phyloP scores from a whole-genome alignment of 306 rosid genomes.

The Cicer cuneatum region DNA sequence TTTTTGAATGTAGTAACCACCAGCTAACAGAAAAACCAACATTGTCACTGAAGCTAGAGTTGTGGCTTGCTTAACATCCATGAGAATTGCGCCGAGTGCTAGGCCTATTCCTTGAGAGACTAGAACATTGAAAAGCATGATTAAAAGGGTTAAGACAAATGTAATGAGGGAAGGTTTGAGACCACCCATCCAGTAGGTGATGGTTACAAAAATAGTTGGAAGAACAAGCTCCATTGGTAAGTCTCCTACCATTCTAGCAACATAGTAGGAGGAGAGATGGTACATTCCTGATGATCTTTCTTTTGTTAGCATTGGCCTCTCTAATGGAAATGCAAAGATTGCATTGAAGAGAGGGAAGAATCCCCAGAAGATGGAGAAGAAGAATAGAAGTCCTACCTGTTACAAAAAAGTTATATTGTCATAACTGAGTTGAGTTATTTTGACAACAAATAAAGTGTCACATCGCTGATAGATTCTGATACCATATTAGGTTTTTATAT shows the following conservation, averaged over 20 bases:
- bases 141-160: constrained; percentile 67
- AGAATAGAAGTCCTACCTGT: constrained; percentile 91
- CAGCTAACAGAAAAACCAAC: constrained; percentile 80
- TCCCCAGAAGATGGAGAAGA: constrained; percentile 95
- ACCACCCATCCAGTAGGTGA: constrained; percentile 91
- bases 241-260: constrained; percentile 78
- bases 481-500: too few relatives aligned
- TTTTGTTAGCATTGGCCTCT: constrained; percentile 77
- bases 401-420: constrained; percentile 5
- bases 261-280: constrained; percentile 82
- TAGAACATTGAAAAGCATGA: constrained; percentile 75
- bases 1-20: constrained; percentile 86
- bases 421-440: not conserved
- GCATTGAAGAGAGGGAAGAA: constrained; percentile 88
- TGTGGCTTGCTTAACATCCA: constrained; percentile 88
- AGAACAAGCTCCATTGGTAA: constrained; percentile 92
- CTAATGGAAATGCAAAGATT: constrained; percentile 79
- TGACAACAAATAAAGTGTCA: too few relatives aligned
- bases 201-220: constrained; percentile 72
- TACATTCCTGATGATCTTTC: constrained; percentile 93
- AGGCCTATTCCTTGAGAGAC: constrained; percentile 91
- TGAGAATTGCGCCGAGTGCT: constrained; percentile 86
- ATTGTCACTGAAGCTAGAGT: constrained; percentile 83
- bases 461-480: too few relatives aligned
- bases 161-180: constrained; percentile 72